Conservation (phyloP, 768 basidiomycete genomes). For the Hypholoma fasciculare region DNA sequence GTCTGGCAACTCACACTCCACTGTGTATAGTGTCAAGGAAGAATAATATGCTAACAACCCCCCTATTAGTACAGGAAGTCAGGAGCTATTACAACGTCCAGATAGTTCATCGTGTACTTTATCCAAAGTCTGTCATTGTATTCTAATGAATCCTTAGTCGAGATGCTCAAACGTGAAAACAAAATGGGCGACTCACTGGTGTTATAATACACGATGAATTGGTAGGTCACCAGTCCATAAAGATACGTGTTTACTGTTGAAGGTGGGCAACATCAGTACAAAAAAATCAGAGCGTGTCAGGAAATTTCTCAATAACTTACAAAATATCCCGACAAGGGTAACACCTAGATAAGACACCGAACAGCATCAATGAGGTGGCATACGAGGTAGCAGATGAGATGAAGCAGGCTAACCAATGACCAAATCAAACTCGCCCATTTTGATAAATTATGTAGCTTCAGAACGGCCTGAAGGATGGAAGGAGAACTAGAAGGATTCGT, state of each 20-base stretch:
- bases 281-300: background rate
- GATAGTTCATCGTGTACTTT: slow-evolving; percentile 18
- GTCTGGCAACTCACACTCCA: slow-evolving; percentile 25
- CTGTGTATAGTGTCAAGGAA: slow-evolving; percentile 37
- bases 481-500: background rate
- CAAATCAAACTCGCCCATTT: slow-evolving; percentile 27
- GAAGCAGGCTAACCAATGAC: slow-evolving; percentile 20
- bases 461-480: too few species aligned
- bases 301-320: slow-evolving; percentile 11
- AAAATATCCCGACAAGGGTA: slow-evolving; percentile 27
- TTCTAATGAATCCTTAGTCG: slow-evolving; percentile 16
- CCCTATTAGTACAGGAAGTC: slow-evolving; percentile 16
- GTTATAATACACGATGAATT: slow-evolving; percentile 39
- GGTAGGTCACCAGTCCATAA: slow-evolving; percentile 42
- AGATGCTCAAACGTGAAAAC: background rate
- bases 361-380: background rate
- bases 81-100: background rate
- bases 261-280: too few species aligned
- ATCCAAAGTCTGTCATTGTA: slow-evolving; percentile 39
- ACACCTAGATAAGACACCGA: slow-evolving; percentile 15
- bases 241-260: slow-evolving; percentile 32
- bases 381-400: background rate
- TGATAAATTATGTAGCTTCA: background rate
- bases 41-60: slow-evolving; percentile 32
- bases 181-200: slow-evolving; percentile 25